A percentile compares a stretch with the other conserved stretches of the same genome.
Conservation (phyloP, 768 basidiomycete species). For the Leucogyrophana mollusca region DNA sequence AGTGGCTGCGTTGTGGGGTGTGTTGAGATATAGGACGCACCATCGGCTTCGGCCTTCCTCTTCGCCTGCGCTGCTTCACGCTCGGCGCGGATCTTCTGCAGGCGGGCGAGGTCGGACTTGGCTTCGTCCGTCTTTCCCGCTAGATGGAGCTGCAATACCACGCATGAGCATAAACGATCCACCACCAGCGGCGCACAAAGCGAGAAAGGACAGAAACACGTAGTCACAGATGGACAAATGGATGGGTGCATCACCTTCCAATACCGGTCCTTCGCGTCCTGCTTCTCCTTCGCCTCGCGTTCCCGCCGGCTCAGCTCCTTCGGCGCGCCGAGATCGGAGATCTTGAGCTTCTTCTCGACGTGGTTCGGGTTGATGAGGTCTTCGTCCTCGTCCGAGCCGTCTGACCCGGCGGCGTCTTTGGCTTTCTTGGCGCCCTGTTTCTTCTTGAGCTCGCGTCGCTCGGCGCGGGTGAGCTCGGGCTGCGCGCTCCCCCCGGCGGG, state of each 20-base stretch:
- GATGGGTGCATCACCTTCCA: slow-evolving; percentile 59
- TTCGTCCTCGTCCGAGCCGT: slow-evolving; percentile 60
- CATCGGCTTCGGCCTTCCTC: slow-evolving; percentile 86
- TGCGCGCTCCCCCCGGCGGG: slow-evolving; percentile 28
- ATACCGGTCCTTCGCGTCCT: slow-evolving; percentile 84
- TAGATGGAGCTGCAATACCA: slow-evolving; percentile 51
- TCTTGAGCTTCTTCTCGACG: slow-evolving; percentile 69
- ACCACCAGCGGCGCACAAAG: too few relatives aligned
- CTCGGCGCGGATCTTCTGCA: slow-evolving; percentile 83
- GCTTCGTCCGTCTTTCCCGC: slow-evolving; percentile 91
- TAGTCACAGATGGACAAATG: too few relatives aligned
- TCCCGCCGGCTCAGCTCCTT: slow-evolving; percentile 64
- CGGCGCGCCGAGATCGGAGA: slow-evolving; percentile 69
- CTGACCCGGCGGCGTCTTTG: slow-evolving; percentile 33
- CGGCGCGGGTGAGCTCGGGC: slow-evolving; percentile 65
- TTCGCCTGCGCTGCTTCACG: slow-evolving; percentile 86
- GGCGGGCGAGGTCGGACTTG: slow-evolving; percentile 81
- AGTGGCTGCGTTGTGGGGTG: background rate
- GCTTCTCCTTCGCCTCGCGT: slow-evolving; percentile 89
- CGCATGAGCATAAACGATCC: slow-evolving; percentile 1
- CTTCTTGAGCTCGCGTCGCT: slow-evolving; percentile 83
- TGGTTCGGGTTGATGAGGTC: slow-evolving; percentile 82
- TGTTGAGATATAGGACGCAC: slow-evolving; percentile 40
- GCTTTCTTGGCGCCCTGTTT: slow-evolving; percentile 57
- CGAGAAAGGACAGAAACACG: too few relatives aligned